Evolutionary conservation across 768 basidiomycete species (phyloP), one percentile per base, ranked within the genome.

Genomic region (Butyriboletus loyo): DNA sequence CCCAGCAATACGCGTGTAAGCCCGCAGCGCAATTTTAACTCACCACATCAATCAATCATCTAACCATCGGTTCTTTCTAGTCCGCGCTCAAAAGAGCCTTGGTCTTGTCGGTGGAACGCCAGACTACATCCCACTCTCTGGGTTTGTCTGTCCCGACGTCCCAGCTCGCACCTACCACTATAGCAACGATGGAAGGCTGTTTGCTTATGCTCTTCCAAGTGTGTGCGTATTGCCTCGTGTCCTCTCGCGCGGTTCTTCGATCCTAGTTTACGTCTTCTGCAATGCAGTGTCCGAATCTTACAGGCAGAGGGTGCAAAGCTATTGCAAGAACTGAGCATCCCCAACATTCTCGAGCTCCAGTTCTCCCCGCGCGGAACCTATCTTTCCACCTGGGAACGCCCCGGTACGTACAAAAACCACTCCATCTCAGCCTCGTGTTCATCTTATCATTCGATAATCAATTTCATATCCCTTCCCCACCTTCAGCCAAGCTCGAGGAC

Each of bases 281-380:
- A 10, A 37, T 54, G 8, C 36, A 93, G 88, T 65, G 82, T 92
- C 64, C 81, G 82, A 71, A 81, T 95, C 67, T 82, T 81, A 72
- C 80, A 90, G 70, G 85, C 88, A 60, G 81, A 87, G 72, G 79
- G 80, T 66, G 83, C 82, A 53, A 77, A 83, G 67, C 77, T 92
- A 52, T 76, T 94, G 54, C 82, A 82, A 59, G 87, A 92, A 65
- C 81, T 96, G 55, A 70, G 78, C 40, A 74, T 90, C 46, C 78
- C 86, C 62, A 89, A 86, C 62, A 80, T 89, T 56, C 67, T 93
- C 47, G 97, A 98, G 65, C 68, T 98, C 61, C 81, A 80, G 62
- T 97, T 99, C 72, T 98, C 96, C 7, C 95, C 97, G 10, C 82
- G 89, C 55, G 95, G 92, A 35, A 92, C 89, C 0, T 98, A 92